Evolutionary conservation across 1,284 basidiomycete species (phyloP), one percentile per base, ranked within the genome.

Genomic region (Puccinia hordei): DNA sequence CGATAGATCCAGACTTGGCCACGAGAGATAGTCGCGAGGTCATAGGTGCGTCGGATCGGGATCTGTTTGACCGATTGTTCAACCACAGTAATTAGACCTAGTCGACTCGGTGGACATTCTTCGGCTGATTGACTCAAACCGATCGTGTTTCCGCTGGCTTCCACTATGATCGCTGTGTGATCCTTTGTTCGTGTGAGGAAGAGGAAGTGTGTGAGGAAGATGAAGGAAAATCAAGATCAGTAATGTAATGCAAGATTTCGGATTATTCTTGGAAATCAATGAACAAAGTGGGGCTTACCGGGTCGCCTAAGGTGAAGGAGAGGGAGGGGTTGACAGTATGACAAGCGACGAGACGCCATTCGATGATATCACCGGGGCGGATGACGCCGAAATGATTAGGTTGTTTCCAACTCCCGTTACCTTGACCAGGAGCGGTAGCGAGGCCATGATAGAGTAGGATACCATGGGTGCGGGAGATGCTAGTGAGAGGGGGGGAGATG

Each of bases 331-430:
- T 59, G 27, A 80, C 55, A 12, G 77, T 80, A 13, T 73, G 51
- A 35, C 77, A 80, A 19, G 66, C 53, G 6, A 80, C 77, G 15
- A 72, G 41, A 33, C 55, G 65, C 89, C 89, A 90, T 82, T 90
- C 88, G 55, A 89, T 87, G 73, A 90, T 88, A 82, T 90, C 89
- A 13, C 89, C 89, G 61, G 88, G 83, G 15, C 89, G 85, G 9
- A 90, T 86, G 27, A 30, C 53, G 57, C 63, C 63, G 10, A 69
- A 71, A 17, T 73, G 49, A 82, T 90, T 89, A 0, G 88, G 89
- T 5, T 89, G 89, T 27, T 88, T 84, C 89, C 89, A 90, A 8
- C 85, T 83, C 24, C 89, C 89, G n/a, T 83, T 82, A 6, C 86
- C 85, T 17, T 33, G 49, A 12, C 81, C 73, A 33, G 80, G 63